phyloP scores from a whole-genome alignment of 352 stramenopile species.

The Globisporangium alternatum region DNA sequence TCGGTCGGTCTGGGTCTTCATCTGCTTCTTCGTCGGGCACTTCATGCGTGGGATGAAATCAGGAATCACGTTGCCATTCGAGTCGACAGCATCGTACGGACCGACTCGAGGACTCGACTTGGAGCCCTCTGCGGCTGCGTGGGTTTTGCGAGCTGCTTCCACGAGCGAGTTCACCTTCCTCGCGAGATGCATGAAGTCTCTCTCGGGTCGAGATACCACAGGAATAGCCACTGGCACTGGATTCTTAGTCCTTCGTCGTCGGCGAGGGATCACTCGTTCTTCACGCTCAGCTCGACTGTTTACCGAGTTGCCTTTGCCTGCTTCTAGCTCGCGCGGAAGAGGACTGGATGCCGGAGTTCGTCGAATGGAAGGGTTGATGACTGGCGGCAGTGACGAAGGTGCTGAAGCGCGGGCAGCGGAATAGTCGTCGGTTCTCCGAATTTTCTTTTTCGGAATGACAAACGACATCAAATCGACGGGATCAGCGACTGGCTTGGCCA shows the following conservation, averaged over 20 bases:
- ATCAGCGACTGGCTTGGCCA: neutral
- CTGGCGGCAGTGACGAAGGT: slow-evolving; percentile 1
- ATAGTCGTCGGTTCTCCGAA: slow-evolving; percentile 5
- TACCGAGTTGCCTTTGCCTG: neutral
- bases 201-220: slow-evolving; percentile 30
- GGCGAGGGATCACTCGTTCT: neutral
- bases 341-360: slow-evolving; percentile 15
- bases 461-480: slow-evolving; percentile 32
- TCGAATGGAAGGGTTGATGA: neutral
- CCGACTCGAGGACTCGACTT: slow-evolving; percentile 9
- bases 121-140: slow-evolving; percentile 5
- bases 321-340: neutral
- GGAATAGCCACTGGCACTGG: slow-evolving; percentile 31
- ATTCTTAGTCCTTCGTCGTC: slow-evolving; percentile 37
- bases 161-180: slow-evolving; percentile 61
- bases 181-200: slow-evolving; percentile 45
- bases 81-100: slow-evolving; percentile 18
- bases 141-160: slow-evolving; percentile 13
- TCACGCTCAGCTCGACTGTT: neutral
- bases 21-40: slow-evolving; percentile 19
- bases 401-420: neutral
- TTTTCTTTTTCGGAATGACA: slow-evolving; percentile 43
- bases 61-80: slow-evolving; percentile 11
- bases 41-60: slow-evolving; percentile 20
- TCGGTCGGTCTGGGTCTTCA: slow-evolving; percentile 19